phyloP scores from a whole-genome alignment of 257 asterid genomes.

The Perilla frutescens region DNA sequence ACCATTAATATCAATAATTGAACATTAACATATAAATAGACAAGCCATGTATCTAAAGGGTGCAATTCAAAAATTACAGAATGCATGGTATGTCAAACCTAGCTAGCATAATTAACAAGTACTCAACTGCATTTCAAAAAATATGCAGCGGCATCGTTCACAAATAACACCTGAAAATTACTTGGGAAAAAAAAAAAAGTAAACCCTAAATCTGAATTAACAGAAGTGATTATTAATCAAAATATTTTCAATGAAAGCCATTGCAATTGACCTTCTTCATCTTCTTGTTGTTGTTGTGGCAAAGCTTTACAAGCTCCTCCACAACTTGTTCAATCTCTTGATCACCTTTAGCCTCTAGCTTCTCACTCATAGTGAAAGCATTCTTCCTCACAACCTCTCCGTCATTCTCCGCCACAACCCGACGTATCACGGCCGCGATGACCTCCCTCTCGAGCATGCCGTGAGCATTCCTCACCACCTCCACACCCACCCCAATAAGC shows the following conservation, averaged over 20 bases:
- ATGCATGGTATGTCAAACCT: too few species aligned
- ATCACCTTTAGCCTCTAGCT: constrained; percentile 41
- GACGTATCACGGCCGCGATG: constrained; percentile 36
- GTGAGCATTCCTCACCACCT: constrained; percentile 35
- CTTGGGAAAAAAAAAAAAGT: neutral
- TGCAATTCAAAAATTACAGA: too few species aligned
- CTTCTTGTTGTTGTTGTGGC: neutral
- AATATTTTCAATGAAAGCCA: constrained; percentile 11
- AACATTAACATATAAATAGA: too few species aligned
- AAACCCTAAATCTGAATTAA: neutral
- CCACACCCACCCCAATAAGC: constrained; percentile 39
- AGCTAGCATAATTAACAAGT: too few species aligned
- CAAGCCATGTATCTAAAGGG: too few species aligned
- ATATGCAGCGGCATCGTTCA: too few species aligned
- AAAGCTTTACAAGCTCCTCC: constrained; percentile 39
- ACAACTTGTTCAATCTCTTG: constrained; percentile 52
- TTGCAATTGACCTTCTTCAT: neutral
- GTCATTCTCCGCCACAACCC: constrained; percentile 35
- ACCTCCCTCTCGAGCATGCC: constrained; percentile 40
- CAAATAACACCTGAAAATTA: too few species aligned
- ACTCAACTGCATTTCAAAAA: too few species aligned
- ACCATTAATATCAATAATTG: too few species aligned
- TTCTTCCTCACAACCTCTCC: constrained; percentile 38
- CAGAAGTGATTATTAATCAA: neutral
- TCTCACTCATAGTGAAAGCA: constrained; percentile 38